Conservation (phyloP, 768 basidiomycete species). For the Aureoboletus auriporus region DNA sequence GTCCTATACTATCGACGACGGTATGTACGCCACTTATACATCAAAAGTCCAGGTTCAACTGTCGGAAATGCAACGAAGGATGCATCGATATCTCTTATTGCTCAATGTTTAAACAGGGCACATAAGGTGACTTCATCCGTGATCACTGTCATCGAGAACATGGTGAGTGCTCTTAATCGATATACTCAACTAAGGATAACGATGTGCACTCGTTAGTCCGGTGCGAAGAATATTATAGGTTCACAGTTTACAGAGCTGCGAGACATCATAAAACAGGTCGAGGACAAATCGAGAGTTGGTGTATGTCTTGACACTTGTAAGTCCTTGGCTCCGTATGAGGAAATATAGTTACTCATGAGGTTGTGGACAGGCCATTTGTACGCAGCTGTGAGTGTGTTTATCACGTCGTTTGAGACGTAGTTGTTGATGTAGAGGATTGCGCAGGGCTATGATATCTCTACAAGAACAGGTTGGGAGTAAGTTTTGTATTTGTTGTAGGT, state of each 20-base stretch:
- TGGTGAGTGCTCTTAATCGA: constrained; percentile 42
- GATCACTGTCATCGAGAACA: constrained; percentile 74
- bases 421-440: not conserved
- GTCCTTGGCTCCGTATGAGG: constrained; percentile 6
- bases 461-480: constrained; percentile 67
- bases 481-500: constrained; percentile 17
- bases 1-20: not conserved
- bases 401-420: constrained; percentile 27
- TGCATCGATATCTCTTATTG: constrained; percentile 60
- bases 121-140: constrained; percentile 59
- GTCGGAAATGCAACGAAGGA: constrained; percentile 63
- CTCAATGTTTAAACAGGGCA: constrained; percentile 69
- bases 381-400: constrained; percentile 59
- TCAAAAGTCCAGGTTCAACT: constrained; percentile 73
- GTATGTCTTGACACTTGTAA: constrained; percentile 86
- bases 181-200: not conserved
- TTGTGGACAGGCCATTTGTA: constrained; percentile 61
- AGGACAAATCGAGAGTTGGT: constrained; percentile 71
- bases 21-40: not conserved
- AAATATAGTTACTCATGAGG: not conserved
- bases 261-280: constrained; percentile 63
- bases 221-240: constrained; percentile 75
- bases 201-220: constrained; percentile 46
- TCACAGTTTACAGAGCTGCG: constrained; percentile 64
- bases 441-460: constrained; percentile 80